These are phyloP conservation scores for Parastagonospora avenae DNA, from an alignment of 2,329 filamentous ascomycete species.

Conservation along the genomic window DNA sequence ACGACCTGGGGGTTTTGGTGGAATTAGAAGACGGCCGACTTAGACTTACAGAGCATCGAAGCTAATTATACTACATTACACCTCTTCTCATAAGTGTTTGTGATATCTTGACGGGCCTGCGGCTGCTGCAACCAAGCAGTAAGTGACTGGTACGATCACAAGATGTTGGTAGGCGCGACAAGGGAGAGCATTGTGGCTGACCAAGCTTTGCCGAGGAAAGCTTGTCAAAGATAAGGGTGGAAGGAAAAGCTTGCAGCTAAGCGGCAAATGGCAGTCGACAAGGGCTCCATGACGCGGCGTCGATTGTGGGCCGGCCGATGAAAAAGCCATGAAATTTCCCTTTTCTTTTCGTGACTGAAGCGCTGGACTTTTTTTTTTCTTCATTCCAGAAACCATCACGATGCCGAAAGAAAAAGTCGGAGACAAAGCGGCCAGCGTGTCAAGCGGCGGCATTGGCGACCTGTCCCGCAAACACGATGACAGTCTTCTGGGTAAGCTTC, in stretches of 20 bases:
- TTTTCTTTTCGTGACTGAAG: not conserved
- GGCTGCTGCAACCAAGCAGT: too few relatives aligned
- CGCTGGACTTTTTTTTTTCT: not conserved
- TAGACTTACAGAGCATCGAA: too few relatives aligned
- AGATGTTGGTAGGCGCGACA: too few relatives aligned
- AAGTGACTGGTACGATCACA: too few relatives aligned
- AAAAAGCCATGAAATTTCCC: conserved; percentile 8
- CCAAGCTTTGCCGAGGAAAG: conserved; percentile 21
- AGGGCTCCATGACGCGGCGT: conserved; percentile 11
- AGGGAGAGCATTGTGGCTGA: not conserved
- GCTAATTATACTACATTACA: too few relatives aligned
- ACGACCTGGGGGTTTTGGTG: too few relatives aligned
- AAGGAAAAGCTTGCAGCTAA: conserved; percentile 13
- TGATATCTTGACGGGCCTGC: too few relatives aligned
- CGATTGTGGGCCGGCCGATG: conserved; percentile 3
- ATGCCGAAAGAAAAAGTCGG: conserved; percentile 23
- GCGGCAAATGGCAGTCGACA: conserved; percentile 14
- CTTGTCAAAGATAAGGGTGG: conserved; percentile 26
- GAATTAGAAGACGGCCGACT: too few relatives aligned
- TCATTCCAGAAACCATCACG: not conserved
- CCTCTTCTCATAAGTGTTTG: too few relatives aligned
- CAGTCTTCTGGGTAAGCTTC: conserved; percentile 21
- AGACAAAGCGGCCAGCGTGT: conserved; percentile 14
- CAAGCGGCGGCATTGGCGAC: conserved; percentile 10
- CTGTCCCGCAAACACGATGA: conserved; percentile 10